Conservation (phyloP, 2,329 filamentous ascomycete genomes). For the Aspergillus tanneri region DNA sequence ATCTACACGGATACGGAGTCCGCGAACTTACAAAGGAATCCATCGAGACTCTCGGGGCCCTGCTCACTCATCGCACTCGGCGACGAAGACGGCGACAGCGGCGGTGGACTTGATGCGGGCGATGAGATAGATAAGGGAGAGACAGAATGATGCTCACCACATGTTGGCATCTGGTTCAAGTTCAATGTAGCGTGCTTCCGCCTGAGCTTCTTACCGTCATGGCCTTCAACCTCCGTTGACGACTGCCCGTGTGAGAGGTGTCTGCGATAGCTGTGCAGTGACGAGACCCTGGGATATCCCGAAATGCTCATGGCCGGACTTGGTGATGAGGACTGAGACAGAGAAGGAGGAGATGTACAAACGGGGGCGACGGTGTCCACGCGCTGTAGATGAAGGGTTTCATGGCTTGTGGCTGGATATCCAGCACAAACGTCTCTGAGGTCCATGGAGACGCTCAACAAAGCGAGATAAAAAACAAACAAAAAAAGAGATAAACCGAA, state of each 20-base stretch:
- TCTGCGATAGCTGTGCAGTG: slow-evolving; percentile 40
- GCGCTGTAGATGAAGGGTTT: slow-evolving; percentile 5
- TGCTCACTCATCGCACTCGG: slow-evolving; percentile 34
- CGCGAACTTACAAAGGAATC: slow-evolving; percentile 20
- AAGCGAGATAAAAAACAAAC: not conserved
- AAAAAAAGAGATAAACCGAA: slow-evolving; percentile 3
- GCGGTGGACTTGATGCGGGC: slow-evolving; percentile 35
- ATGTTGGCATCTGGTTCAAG: slow-evolving; percentile 25
- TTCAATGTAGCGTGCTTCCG: slow-evolving; percentile 36
- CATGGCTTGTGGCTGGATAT: slow-evolving; percentile 1
- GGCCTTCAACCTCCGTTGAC: slow-evolving; percentile 24
- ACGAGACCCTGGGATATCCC: slow-evolving; percentile 16
- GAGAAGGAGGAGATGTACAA: not conserved
- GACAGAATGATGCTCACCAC: slow-evolving; percentile 18
- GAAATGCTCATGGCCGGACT: slow-evolving; percentile 9
- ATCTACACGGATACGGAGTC: not conserved
- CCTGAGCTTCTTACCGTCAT: slow-evolving; percentile 30
- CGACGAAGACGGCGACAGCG: slow-evolving; percentile 39
- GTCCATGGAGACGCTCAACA: not conserved
- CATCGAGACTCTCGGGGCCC: slow-evolving; percentile 27
- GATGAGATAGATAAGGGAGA: slow-evolving; percentile 30
- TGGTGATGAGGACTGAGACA: slow-evolving; percentile 7
- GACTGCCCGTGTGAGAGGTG: slow-evolving; percentile 29
- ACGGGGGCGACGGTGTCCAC: not conserved
- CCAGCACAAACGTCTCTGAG: not conserved